Base-by-base conservation (phyloP, 1,284 basidiomycete genomes). In the Trametes versicolor region DNA sequence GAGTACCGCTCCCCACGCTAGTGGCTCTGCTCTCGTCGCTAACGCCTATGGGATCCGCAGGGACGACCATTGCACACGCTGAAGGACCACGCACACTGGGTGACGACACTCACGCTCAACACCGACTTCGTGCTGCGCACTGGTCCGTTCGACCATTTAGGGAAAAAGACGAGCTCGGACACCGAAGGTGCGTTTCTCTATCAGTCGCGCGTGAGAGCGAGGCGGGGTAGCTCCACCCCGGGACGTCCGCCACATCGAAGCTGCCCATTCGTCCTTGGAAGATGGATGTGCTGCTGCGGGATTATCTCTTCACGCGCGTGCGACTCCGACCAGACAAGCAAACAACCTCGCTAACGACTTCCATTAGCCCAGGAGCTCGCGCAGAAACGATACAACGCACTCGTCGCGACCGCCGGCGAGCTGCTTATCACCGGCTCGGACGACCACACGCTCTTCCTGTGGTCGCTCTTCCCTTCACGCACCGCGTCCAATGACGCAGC, bases 11-110 rank as follows among this genome's bases (percentile, higher is more conserved):
- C 47, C 23, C 36, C 37, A 29, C 37, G 37, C 45, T 39, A n/a
- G 39, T n/a, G 9, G 15, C n/a, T 19, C 19, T n/a, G 23, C 15
- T 50, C 8, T 7, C 29, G 49, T 41, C 13, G 34, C 55, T 62
- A 27, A 62, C 54, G 39, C 8, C 29, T 34, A 29, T 50, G 34
- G 58, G 29, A 57, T 63, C 1, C 7, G n/a, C 60, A 91, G 88
- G 92, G 90, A 0, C 85, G 81, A 70, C 83, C 82, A 50, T 73
- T 93, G 53, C 84, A 91, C 85, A 91, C 90, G 0, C 82, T 99
- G 32, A 95, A 93, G 77, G 96, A 98, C 69, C 98, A 99, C 73
- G 97, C 97, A 0, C 98, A 99, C 75, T 99, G 97, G 97, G 97
- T 99, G 23, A 99, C 97, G 51, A 99, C 97, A 0, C 88, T 99